Base-by-base conservation (phyloP, 345 rosid species). In the Citrus hindsii region DNA sequence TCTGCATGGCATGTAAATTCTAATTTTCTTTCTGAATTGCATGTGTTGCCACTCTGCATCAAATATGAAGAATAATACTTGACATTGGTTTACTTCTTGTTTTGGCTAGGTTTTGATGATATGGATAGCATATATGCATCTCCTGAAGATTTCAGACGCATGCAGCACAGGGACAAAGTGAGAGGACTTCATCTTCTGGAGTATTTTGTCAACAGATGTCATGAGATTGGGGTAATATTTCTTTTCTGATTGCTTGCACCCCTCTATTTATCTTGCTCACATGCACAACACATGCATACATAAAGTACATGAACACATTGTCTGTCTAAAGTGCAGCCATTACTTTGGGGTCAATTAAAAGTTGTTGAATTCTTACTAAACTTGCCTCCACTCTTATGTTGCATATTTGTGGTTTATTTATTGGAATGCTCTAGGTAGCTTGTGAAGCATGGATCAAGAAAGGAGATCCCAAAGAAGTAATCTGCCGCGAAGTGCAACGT, bases 361-460 rank as follows among this genome's bases (percentile, higher is more conserved):
- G 13, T 42, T 48, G 1, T 35, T 66, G 27, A 2, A 37, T 67
- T 53, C 22, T 25, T 13, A 27, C 33, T 5, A n/a, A 13, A 5
- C 22, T 67, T 6, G 4, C 32, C 61, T 56, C 35, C 6, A 13
- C 8, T 22, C 3, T 33, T 38, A 37, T 27, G 19, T 76, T 51
- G 28, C 73, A 35, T 76, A 37, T 25, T 7, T 24, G 4, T 65
- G 28, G 48, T 64, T n/a, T 38, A 30, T 65, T 25, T 37, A 74
- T 72, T 78, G 66, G 71, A 80, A 61, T 68, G 58, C 51, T 78
- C 73, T 82, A 96, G 99, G 83, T 96, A 82, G 86, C 83, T 46
- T 96, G 95, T 58, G 94, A 96, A 81, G 91, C 98, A 19, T 94
- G 99, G 98, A 89, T 93, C 79, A 90, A 86, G 93, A 88, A 74